These are phyloP conservation scores for Trichophyton equinum DNA, from an alignment of 2,329 filamentous ascomycete genomes.

Conservation along the genomic window DNA sequence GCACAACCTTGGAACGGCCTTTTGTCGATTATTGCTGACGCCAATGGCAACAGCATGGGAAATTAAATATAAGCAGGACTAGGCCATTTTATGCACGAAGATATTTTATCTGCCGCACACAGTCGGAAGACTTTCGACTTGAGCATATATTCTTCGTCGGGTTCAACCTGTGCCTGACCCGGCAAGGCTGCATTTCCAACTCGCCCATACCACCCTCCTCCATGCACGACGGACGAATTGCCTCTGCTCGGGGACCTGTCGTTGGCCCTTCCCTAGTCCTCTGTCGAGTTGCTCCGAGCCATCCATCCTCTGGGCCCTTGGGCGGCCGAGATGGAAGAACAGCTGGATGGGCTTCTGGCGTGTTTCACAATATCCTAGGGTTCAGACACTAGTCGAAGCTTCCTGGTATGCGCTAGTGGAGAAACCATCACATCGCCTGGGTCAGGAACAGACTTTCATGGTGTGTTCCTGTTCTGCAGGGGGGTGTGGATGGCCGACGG, in stretches of 20 bases:
- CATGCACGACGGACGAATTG: neutral
- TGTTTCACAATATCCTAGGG: constrained; percentile 3
- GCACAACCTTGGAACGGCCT: neutral
- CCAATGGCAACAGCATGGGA: neutral
- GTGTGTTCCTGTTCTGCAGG: neutral
- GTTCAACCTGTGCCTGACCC: neutral
- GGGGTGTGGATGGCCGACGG: neutral
- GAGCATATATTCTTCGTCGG: neutral
- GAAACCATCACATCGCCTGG: neutral
- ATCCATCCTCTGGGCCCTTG: neutral
- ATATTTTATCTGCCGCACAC: neutral
- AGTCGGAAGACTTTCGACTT: neutral
- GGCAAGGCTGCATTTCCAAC: neutral
- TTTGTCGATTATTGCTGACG: neutral
- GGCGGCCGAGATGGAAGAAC: neutral
- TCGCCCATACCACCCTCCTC: neutral
- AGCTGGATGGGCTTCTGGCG: neutral
- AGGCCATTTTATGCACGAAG: neutral
- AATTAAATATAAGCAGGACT: neutral
- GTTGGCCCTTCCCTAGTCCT: neutral
- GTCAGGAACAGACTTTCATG: constrained; percentile 5
- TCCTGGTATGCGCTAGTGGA: neutral
- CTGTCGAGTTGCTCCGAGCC: neutral
- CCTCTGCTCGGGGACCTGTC: neutral
- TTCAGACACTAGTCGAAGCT: constrained; percentile 2